Evolutionary conservation across 2,329 filamentous ascomycete species (phyloP), one percentile per base, ranked within the genome.

Genomic region (Orbilia ellipsospora): DNA sequence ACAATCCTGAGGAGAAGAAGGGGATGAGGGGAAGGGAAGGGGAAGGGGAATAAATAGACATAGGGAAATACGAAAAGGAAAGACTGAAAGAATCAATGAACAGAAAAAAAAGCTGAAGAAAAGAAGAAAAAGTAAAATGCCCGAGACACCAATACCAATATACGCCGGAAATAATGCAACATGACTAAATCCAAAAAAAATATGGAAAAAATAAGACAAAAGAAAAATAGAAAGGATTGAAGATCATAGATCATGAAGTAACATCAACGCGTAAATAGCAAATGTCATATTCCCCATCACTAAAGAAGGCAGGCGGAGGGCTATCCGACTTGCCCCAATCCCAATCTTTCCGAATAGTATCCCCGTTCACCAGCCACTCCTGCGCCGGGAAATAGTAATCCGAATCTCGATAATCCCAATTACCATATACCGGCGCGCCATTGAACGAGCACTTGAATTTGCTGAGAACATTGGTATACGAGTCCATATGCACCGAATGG

Each of bases 331-430:
- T 62, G 1, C 72, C 72, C 72, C 72, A 75, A 42, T 61, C 36
- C 72, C 72, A 75, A 31, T 69, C 72, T 23, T 75, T 75, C 23
- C 72, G 57, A 45, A 75, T 56, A 13, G 48, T 26, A 59, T 64
- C 64, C 16, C 64, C 72, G 13, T 69, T 68, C 13, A 75, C 60
- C 45, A 75, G 48, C 72, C 72, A 75, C 20, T 75, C 72, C 31
- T 75, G 72, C 18, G 72, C 72, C 3, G 72, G 72, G 42, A 69
- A 75, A 56, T 75, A 75, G 28, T 65, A 75, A 18, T 75, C 72
- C 15, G 64, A 61, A 4, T 75, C 64, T 44, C 72, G 26, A 23
- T 75, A 75, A 20, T 75, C 72, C 72, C 72, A 75, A 42, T 69
- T 51, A 1, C 72, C 72, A 31, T 75, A 75, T 15, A 75, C 57